Base-by-base conservation (phyloP, 495 filamentous ascomycete species). In the Trypethelium eluteriae region DNA sequence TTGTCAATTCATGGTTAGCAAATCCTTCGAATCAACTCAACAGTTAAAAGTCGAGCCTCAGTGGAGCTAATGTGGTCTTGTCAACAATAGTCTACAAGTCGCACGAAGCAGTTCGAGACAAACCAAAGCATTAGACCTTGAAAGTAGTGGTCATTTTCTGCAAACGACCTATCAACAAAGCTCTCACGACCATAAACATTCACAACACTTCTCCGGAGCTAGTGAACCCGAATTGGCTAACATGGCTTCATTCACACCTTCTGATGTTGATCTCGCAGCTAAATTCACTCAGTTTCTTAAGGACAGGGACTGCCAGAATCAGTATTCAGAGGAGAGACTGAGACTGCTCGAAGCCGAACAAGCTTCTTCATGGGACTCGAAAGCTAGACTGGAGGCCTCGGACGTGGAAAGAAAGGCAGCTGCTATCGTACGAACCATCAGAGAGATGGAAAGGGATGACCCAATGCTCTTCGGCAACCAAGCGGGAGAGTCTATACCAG, bases 401-500 rank as follows among this genome's bases (percentile, higher is more conserved):
- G 18, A 36, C 7, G 59, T n/a, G 16, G 75, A 77, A 59, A 49
- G 32, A 11, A 36, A 64, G 57, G 74, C 74, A 12, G 64, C 49
- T n/a, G 18, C 62, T 11, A 74, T 78, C 62, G 36, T 77, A 10
- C 56, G 62, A 32, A 65, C 62, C 39, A 67, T 78, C 53, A 68
- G 76, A 10, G 76, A 78, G 62, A 64, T 66, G 63, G 76, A 78
- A 68, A 69, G 76, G 14, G 67, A 67, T 4, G 68, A 72, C 41
- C 62, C 68, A 25, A 50, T 61, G 2, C 59, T 73, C 9, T 78
- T 75, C 50, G 76, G 76, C n/a, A 77, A 77, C 53, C 38, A 67
- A 32, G 68, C 76, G 2, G 67, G 71, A 10, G 76, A 78, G 67
- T 68, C 69, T 2, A 62, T 78, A 32, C 76, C 76, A 18, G 70